Evolutionary conservation across 1,139 yeast genomes (phyloP), one percentile per base, ranked within the genome.

Genomic region (Debaryomycetaceae sp.): DNA sequence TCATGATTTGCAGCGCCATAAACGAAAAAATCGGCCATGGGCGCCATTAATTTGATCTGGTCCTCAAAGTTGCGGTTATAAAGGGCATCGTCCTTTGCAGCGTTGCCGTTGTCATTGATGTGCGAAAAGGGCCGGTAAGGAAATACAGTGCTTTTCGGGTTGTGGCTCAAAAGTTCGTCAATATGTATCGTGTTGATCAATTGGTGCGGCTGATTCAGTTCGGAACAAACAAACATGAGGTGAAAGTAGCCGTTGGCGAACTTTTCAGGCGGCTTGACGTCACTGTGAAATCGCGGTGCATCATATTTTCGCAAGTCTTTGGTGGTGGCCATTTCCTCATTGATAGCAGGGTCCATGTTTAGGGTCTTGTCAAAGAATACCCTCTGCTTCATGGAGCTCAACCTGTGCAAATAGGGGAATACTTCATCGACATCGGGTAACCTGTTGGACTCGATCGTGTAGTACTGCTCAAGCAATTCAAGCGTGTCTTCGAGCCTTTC

Each of bases 341-440:
- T 33, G 8, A 27, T 42, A 28, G 23, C 24, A 16, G 27, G 34
- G 9, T 39, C 38, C 6, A 28, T 28, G 25, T 40, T 38, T 14
- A 37, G 33, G 11, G 37, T 31, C 5, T 37, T 41, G 31, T 41
- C 38, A 34, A 51, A 54, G 38, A 46, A 62, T 1, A 50, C 49
- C 19, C 63, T 48, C 38, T 61, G 68, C 28, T 46, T 44, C 8
- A 44, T 29, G 28, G 46, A 49, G 34, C 46, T 43, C 25, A 62
- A 42, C 0, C 67, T 69, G 44, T 63, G 69, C 27, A 63, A 47
- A 35, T 57, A 63, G 1, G 71, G 71, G 33, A 64, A 63, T 39
- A 60, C 39, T 15, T 43, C 42, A 4, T 36, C 34, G 4, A 43
- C 23, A 8, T 38, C 36, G 8, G 51, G 51, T 16, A 53, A 40